Evolutionary conservation across 2,329 filamentous ascomycete species (phyloP), one percentile per base, ranked within the genome.

Genomic region (Colletotrichum limetticola): DNA sequence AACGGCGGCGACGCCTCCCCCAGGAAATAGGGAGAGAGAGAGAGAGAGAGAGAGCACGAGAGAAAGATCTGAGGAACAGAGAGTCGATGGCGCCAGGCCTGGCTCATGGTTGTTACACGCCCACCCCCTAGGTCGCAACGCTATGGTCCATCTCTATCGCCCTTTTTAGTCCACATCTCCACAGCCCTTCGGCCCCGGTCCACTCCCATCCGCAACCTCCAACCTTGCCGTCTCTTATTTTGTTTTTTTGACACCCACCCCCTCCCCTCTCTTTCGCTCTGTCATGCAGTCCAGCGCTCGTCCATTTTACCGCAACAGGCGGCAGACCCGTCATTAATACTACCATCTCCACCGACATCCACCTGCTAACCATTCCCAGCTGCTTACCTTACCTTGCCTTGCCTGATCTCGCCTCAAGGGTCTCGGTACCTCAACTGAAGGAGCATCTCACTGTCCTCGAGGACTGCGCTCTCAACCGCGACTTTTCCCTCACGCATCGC

Each of bases 221-320:
- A 74, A 71, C 71, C 67, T 59, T 72, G 63, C 71, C 71, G 61
- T 71, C 71, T 64, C 52, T 66, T 46, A 28, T 67, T 62, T 74
- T 63, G 57, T 9, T 46, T 69, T 63, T 72, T 53, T 60, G 64
- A 68, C 68, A 68, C 53, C 69, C 68, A 63, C 71, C 57, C 68
- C 52, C 62, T 46, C 53, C 55, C 42, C 53, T 26, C 61, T 49
- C 53, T 56, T 37, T 37, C 49, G 24, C 67, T 65, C 64, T 74
- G 55, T 64, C 60, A 68, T 75, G 73, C 74, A 75, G 71, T 55
- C 16, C 59, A 32, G 61, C 66, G 70, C 73, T 69, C 63, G 70
- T 75, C 79, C 80, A 77, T 80, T 81, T 81, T 82, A 77, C 80
- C 80, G 80, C 78, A 80, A 77, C 75, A 76, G 77, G 77, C 78